Evolutionary conservation across 768 basidiomycete species (phyloP).

Genomic region (Scleroderma citrinum): DNA sequence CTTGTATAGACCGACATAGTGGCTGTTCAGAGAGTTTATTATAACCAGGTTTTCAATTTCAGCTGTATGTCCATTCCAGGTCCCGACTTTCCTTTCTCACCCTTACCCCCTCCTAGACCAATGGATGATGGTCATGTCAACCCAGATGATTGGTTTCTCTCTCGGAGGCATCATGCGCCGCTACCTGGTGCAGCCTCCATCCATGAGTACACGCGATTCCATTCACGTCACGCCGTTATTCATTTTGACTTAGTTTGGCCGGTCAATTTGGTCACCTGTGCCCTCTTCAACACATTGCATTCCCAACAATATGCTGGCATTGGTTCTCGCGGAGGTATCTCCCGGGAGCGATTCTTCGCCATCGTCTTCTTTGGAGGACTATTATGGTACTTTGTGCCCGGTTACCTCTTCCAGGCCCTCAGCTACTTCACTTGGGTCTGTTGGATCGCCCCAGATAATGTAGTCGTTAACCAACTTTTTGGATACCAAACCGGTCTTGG

Average conservation of each 20-base stretch:
- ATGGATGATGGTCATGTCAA: slow-evolving; percentile 64
- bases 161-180: slow-evolving; percentile 43
- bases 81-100: background rate
- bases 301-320: slow-evolving; percentile 42
- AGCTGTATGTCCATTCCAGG: slow-evolving; percentile 26
- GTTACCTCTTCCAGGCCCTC: slow-evolving; percentile 65
- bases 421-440: slow-evolving; percentile 55
- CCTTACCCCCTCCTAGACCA: slow-evolving; percentile 31
- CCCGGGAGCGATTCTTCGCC: slow-evolving; percentile 48
- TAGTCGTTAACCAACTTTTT: slow-evolving; percentile 69
- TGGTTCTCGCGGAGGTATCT: slow-evolving; percentile 39
- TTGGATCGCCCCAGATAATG: slow-evolving; percentile 68
- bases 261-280: slow-evolving; percentile 60
- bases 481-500: slow-evolving; percentile 51
- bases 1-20: slow-evolving; percentile 52
- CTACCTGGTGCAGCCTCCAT: slow-evolving; percentile 54
- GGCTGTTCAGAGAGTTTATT: slow-evolving; percentile 67
- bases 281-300: slow-evolving; percentile 71
- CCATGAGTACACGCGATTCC: slow-evolving; percentile 41
- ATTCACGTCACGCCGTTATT: background rate
- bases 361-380: slow-evolving; percentile 31
- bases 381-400: slow-evolving; percentile 58
- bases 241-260: slow-evolving; percentile 56
- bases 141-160: slow-evolving; percentile 60
- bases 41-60: slow-evolving; percentile 53